Evolutionary conservation across 1,139 yeast species (phyloP).

Genomic region (Yamadazyma oceani): DNA sequence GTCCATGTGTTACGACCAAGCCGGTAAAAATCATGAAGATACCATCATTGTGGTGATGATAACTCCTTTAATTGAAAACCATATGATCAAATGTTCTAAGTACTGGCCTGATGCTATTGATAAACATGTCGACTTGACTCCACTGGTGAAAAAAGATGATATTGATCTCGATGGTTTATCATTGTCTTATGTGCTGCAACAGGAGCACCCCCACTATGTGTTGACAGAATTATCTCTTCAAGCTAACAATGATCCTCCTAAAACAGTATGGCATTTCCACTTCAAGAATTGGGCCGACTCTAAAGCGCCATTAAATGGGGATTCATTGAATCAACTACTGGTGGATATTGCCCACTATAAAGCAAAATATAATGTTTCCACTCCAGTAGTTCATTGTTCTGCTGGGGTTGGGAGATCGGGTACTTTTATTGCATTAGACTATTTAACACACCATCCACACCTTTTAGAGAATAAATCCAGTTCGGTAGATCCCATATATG

Average conservation of each 20-base stretch:
- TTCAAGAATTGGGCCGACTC: conserved; percentile 62
- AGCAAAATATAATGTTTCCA: conserved; percentile 13
- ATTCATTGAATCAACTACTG: conserved; percentile 37
- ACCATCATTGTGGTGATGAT: conserved; percentile 76
- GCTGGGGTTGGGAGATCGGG: conserved; percentile 89
- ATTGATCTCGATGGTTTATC: conserved; percentile 24
- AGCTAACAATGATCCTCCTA: conserved; percentile 21
- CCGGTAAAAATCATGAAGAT: conserved; percentile 33
- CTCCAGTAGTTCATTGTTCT: conserved; percentile 68
- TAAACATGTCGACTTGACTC: conserved; percentile 22
- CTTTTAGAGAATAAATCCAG: conserved; percentile 14
- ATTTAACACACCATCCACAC: conserved; percentile 35
- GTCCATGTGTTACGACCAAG: conserved; percentile 72
- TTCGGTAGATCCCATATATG: conserved; percentile 26
- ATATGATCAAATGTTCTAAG: conserved; percentile 62
- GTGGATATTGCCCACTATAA: conserved; percentile 20
- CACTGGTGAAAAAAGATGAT: conserved; percentile 21
- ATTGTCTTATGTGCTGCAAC: conserved; percentile 21
- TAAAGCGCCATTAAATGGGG: conserved; percentile 43
- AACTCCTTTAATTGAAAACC: conserved; percentile 70
- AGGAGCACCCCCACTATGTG: conserved; percentile 19
- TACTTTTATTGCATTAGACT: conserved; percentile 70
- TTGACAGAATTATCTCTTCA: conserved; percentile 29
- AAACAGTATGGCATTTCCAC: conserved; percentile 51
- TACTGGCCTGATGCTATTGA: conserved; percentile 63